Evolutionary conservation across 73 alveolate species (phyloP).

Genomic region (Paramecium tetraurelia): DNA sequence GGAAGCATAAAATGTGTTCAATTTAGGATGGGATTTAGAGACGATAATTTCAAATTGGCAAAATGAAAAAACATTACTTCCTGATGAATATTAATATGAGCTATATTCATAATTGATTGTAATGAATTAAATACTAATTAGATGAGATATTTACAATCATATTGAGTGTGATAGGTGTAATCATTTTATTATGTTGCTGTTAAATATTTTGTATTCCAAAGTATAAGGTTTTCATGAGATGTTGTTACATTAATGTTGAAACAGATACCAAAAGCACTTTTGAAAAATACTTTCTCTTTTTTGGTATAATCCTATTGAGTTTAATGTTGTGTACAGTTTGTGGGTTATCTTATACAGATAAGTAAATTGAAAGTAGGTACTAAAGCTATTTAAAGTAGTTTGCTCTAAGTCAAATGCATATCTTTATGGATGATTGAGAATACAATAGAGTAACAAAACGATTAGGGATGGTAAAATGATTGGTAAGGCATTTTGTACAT

Average conservation of each 20-base stretch:
- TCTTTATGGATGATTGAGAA: slow-evolving; percentile 30
- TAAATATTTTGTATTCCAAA: slow-evolving; percentile 61
- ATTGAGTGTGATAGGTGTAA: neutral
- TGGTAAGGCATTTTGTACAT: neutral
- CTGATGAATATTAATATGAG: slow-evolving; percentile 29
- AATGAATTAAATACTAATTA: neutral
- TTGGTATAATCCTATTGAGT: slow-evolving; percentile 36
- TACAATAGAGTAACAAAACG: neutral
- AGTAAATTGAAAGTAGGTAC: slow-evolving; percentile 10
- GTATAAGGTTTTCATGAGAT: slow-evolving; percentile 43
- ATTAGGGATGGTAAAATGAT: neutral
- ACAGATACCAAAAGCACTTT: slow-evolving; percentile 52
- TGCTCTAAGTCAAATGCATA: neutral
- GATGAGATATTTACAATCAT: neutral
- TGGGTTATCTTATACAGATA: slow-evolving; percentile 4
- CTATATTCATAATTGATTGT: neutral
- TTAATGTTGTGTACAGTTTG: slow-evolving; percentile 19
- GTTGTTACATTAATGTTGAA: slow-evolving; percentile 47
- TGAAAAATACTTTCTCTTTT: slow-evolving; percentile 45
- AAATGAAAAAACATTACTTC: neutral
- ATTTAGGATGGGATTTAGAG: neutral
- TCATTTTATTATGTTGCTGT: slow-evolving; percentile 54
- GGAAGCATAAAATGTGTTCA: neutral
- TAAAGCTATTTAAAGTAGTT: neutral
- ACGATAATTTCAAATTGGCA: neutral